These are phyloP conservation scores for Lactarius psammicola DNA, from an alignment of 768 basidiomycete species.

Conservation along the genomic window DNA sequence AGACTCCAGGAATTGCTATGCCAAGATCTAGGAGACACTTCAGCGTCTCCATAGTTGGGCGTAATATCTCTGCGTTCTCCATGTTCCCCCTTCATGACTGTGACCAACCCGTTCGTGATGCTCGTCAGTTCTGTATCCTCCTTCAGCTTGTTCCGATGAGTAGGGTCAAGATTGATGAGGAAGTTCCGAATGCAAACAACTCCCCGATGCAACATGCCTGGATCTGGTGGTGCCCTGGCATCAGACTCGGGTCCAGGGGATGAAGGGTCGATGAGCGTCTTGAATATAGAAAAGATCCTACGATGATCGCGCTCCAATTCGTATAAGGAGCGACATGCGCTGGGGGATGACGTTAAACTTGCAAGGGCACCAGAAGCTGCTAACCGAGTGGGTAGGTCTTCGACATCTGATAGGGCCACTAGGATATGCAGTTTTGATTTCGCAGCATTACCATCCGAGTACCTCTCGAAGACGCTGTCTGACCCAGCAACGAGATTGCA, in stretches of 20 bases:
- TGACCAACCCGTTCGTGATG: conserved; percentile 52
- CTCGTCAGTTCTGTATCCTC: conserved; percentile 53
- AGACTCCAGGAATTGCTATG: conserved; percentile 11
- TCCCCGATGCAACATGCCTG: conserved; percentile 74
- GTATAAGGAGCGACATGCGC: conserved; percentile 60
- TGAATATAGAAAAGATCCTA: conserved; percentile 63
- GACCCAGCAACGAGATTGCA: conserved; percentile 87
- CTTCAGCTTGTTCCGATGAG: conserved; percentile 43
- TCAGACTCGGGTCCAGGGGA: conserved; percentile 38
- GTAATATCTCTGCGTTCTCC: conserved; percentile 42
- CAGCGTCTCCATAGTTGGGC: conserved; percentile 52
- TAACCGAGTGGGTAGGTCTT: conserved; percentile 78
- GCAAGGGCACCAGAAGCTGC: conserved; percentile 94
- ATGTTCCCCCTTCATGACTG: conserved; percentile 46
- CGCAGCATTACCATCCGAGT: conserved; percentile 45
- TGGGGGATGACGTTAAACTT: conserved; percentile 61
- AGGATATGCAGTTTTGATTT: conserved; percentile 77
- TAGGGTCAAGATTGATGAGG: conserved; percentile 44
- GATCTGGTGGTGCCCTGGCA: conserved; percentile 40
- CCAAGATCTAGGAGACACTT: conserved; percentile 40
- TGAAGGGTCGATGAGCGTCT: conserved; percentile 63
- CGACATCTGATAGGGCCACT: conserved; percentile 80
- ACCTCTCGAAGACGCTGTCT: conserved; percentile 72
- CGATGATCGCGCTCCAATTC: conserved; percentile 63
- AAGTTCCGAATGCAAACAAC: conserved; percentile 73